Evolutionary conservation across 306 rosid genomes (phyloP), one percentile per base, ranked within the genome.

Genomic region (Begonia peltatifolia): DNA sequence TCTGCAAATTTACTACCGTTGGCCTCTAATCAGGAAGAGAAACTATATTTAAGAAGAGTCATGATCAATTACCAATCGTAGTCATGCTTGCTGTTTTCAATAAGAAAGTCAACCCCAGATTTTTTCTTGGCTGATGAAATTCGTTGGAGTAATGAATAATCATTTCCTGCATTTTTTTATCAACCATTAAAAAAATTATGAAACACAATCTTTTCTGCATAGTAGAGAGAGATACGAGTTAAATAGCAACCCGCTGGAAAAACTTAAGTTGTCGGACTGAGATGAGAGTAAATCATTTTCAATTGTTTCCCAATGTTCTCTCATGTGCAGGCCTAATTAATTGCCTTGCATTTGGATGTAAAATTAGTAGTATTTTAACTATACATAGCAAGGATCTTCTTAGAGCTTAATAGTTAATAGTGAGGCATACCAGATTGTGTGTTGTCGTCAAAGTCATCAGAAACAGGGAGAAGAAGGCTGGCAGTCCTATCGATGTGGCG

Each of bases 81-180:
- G 35, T 88, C 94, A 17, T 67, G 73, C 68, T 79, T 84, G 58
- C 57, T 72, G 50, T 71, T 66, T 65, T 79, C 88, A 4, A 59
- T 56, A 30, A 75, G 69, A 63, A 63, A 65, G 52, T 71, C 94
- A 17, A 63, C 20, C 14, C 72, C 75, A 6, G 65, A 9, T 60
- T 72, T 85, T 64, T 77, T 87, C 73, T 53, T 84, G 63, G 76
- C 72, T 4, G 94, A 75, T 20, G 71, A 71, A 63, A 81, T 79
- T 61, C 76, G 74, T 59, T 74, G 76, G 16, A 84, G 57, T 35
- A 79, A 59, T 61, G 58, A 46, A 59, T 64, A 9, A 30, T 30
- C 38, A 7, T 30, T 76, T 59, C 83, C 90, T 78, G 79, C 57
- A 61, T 46, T 43, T 46, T 9, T 43, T 23, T 0, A 61, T 56